These are phyloP conservation scores for Lophiotrema nucula DNA, from an alignment of 495 filamentous ascomycete genomes.

Conservation along the genomic window DNA sequence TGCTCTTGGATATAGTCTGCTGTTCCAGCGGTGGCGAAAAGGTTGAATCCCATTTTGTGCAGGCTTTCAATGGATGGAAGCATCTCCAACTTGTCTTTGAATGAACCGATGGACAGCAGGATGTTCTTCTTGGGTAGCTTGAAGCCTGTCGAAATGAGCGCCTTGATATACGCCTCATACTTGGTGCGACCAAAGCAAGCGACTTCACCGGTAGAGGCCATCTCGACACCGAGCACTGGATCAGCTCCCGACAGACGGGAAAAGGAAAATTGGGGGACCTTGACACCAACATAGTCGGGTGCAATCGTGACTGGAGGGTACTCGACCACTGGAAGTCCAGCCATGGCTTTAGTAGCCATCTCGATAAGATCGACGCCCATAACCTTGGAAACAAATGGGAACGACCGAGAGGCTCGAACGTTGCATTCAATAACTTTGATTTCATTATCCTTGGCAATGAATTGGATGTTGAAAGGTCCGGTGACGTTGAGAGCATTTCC, in stretches of 20 bases:
- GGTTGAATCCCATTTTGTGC: constrained; percentile 82
- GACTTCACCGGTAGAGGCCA: constrained; percentile 98
- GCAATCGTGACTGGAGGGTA: constrained; percentile 77
- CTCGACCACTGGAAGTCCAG: constrained; percentile 73
- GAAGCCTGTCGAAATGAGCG: constrained; percentile 91
- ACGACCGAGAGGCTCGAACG: constrained; percentile 90
- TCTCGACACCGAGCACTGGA: constrained; percentile 95
- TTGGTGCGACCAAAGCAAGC: constrained; percentile 94
- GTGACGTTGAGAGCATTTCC: constrained; percentile 93
- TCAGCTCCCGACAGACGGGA: constrained; percentile 93
- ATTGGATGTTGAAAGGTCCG: constrained; percentile 97
- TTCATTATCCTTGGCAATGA: constrained; percentile 98
- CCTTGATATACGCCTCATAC: constrained; percentile 97
- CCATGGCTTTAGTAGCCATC: constrained; percentile 98
- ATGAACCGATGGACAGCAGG: constrained; percentile 90
- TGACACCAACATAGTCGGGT: constrained; percentile 86
- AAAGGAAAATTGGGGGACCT: constrained; percentile 99
- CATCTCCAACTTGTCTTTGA: constrained; percentile 97
- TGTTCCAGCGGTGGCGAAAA: constrained; percentile 94
- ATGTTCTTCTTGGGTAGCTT: constrained; percentile 94
- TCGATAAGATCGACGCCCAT: constrained; percentile 98
- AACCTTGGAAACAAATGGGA: constrained; percentile 97
- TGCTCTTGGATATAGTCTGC: constrained; percentile 94
- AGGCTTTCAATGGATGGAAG: constrained; percentile 88
- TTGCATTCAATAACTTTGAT: constrained; percentile 99